Evolutionary conservation across 805 yeast species (phyloP).

Genomic region (Wickerhamomyces canadensis): DNA sequence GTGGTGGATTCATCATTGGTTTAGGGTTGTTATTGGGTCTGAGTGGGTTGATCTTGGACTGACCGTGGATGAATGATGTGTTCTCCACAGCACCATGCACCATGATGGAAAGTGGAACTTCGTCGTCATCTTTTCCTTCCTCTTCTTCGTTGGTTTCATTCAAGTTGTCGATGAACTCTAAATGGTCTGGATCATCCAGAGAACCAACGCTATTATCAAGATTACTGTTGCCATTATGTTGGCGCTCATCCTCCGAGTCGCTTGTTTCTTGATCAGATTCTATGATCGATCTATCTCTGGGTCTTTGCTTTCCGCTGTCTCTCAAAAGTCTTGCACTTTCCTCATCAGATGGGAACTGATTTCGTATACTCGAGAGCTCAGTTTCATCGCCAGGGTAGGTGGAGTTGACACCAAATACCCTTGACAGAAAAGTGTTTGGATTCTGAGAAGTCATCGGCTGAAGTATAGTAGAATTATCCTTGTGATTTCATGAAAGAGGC

Average conservation of each 20-base stretch:
- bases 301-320: not conserved
- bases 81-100: conserved; percentile 5
- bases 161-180: conserved; percentile 7
- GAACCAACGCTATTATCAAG: too few species aligned
- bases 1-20: not conserved
- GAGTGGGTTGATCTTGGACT: not conserved
- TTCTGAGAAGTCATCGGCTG: conserved; percentile 13
- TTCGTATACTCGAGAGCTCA: conserved; percentile 16
- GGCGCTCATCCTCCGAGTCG: conserved; percentile 13
- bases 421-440: conserved; percentile 52
- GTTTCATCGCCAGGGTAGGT: conserved; percentile 19
- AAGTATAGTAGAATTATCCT: not conserved
- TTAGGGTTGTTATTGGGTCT: not conserved
- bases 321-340: conserved; percentile 4
- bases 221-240: too few species aligned
- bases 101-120: conserved; percentile 14
- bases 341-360: conserved; percentile 10
- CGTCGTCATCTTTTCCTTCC: conserved; percentile 17
- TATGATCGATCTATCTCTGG: conserved; percentile 15
- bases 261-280: conserved; percentile 20
- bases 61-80: not conserved
- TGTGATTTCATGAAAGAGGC: not conserved
- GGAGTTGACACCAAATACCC: conserved; percentile 51
- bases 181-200: not conserved
- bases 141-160: conserved; percentile 21